These are phyloP conservation scores for Trametopsis cervina DNA, from an alignment of 768 basidiomycete species.

Conservation along the genomic window DNA sequence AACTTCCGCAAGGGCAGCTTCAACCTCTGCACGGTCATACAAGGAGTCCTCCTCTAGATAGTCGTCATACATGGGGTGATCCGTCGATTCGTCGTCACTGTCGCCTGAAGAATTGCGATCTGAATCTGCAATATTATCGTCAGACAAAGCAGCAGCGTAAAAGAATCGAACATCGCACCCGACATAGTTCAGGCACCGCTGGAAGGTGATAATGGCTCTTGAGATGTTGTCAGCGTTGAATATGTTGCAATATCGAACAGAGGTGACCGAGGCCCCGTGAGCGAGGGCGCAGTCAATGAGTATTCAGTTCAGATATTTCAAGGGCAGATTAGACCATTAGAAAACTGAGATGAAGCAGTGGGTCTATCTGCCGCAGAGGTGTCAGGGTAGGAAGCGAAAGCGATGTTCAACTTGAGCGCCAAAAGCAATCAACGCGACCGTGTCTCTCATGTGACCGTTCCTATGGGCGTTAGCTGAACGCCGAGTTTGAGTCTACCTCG, in stretches of 20 bases:
- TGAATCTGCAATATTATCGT: constrained; percentile 16
- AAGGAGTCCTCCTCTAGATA: constrained; percentile 52
- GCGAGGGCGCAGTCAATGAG: constrained; percentile 24
- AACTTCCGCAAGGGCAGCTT: constrained; percentile 56
- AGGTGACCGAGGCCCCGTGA: constrained; percentile 45
- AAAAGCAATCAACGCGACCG: neutral
- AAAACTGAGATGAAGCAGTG: neutral
- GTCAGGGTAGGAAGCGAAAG: neutral
- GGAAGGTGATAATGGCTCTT: constrained; percentile 53
- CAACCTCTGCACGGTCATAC: constrained; percentile 48
- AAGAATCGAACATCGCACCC: constrained; percentile 31
- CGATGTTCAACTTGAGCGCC: neutral
- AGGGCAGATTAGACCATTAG: neutral
- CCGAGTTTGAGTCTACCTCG: too few relatives aligned
- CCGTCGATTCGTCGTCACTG: constrained; percentile 38
- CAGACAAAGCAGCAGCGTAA: neutral
- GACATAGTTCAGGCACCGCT: constrained; percentile 48
- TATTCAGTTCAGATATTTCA: constrained; percentile 33
- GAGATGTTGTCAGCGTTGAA: constrained; percentile 43
- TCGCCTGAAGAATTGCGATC: constrained; percentile 44
- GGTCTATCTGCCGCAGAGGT: neutral
- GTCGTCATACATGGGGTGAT: constrained; percentile 46
- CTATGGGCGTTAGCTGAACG: too few relatives aligned
- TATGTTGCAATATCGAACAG: constrained; percentile 54
- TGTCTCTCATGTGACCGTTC: neutral